These are phyloP conservation scores for Oemleria cerasiformis DNA, from an alignment of 306 rosid species.

Conservation along the genomic window DNA sequence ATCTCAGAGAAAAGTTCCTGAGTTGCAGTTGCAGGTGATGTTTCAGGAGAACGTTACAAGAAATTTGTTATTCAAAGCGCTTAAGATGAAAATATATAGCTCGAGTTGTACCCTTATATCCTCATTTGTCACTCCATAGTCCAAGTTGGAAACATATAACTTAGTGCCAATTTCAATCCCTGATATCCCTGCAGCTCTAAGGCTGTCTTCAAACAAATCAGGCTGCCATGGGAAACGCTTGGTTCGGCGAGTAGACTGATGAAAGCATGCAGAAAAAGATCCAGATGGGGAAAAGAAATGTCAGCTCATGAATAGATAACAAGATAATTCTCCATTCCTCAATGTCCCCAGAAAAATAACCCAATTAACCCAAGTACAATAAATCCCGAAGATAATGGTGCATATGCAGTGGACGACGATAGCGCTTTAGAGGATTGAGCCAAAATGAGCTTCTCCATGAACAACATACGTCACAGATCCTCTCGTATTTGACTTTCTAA, in stretches of 20 bases:
- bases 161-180: slow-evolving; percentile 87
- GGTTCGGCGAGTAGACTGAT: slow-evolving; percentile 87
- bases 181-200: slow-evolving; percentile 93
- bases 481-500: slow-evolving; percentile 55
- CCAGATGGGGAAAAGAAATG: slow-evolving; percentile 73
- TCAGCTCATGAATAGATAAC: slow-evolving; percentile 77
- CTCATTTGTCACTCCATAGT: slow-evolving; percentile 92
- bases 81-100: slow-evolving; percentile 45
- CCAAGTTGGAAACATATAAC: slow-evolving; percentile 93
- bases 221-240: slow-evolving; percentile 83
- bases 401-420: slow-evolving; percentile 42
- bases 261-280: slow-evolving; percentile 71
- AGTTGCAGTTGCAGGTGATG: slow-evolving; percentile 52
- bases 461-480: slow-evolving; percentile 46
- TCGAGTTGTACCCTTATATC: slow-evolving; percentile 87
- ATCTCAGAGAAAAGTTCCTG: slow-evolving; percentile 96
- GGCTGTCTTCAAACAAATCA: slow-evolving; percentile 93
- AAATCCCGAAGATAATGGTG: slow-evolving; percentile 52
- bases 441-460: slow-evolving; percentile 69
- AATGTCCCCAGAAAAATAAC: slow-evolving; percentile 76
- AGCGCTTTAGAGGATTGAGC: slow-evolving; percentile 48
- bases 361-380: slow-evolving; percentile 58
- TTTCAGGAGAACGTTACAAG: slow-evolving; percentile 53
- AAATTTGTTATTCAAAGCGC: slow-evolving; percentile 42
- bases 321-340: slow-evolving; percentile 72